Evolutionary conservation across 2,329 filamentous ascomycete species (phyloP).

Genomic region (Penicillium rolfsii): DNA sequence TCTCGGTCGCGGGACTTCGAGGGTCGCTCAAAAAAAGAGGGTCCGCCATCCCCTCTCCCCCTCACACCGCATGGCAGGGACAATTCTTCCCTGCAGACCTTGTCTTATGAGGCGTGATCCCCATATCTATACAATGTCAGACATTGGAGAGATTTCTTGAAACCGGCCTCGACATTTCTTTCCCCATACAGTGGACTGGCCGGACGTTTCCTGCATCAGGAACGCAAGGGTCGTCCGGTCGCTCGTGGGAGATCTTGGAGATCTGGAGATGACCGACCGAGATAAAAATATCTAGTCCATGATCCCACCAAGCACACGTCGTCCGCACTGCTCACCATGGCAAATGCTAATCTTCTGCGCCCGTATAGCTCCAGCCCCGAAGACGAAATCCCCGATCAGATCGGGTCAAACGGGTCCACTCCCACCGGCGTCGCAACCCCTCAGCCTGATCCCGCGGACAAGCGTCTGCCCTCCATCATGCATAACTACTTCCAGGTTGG

Average conservation of each 20-base stretch:
- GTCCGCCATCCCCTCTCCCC: conserved; percentile 15
- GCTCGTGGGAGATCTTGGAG: conserved; percentile 7
- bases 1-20: conserved; percentile 1
- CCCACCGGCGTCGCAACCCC: conserved; percentile 91
- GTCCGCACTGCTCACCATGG: background rate
- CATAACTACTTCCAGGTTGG: conserved; percentile 99
- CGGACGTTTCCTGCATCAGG: conserved; percentile 16
- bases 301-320: background rate
- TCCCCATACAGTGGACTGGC: conserved; percentile 1
- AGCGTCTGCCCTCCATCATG: conserved; percentile 92
- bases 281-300: background rate
- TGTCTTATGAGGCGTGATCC: background rate
- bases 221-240: conserved; percentile 9
- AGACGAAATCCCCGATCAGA: conserved; percentile 49
- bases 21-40: conserved; percentile 16
- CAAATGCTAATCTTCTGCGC: conserved; percentile 31
- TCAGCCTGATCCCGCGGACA: conserved; percentile 90
- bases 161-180: background rate
- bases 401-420: conserved; percentile 76
- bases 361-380: conserved; percentile 39
- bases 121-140: conserved; percentile 1
- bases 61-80: conserved; percentile 28
- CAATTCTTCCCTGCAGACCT: conserved; percentile 18
- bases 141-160: background rate
- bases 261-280: conserved; percentile 1